Evolutionary conservation across 2,329 filamentous ascomycete species (phyloP).

Genomic region (Zasmidium cellare): DNA sequence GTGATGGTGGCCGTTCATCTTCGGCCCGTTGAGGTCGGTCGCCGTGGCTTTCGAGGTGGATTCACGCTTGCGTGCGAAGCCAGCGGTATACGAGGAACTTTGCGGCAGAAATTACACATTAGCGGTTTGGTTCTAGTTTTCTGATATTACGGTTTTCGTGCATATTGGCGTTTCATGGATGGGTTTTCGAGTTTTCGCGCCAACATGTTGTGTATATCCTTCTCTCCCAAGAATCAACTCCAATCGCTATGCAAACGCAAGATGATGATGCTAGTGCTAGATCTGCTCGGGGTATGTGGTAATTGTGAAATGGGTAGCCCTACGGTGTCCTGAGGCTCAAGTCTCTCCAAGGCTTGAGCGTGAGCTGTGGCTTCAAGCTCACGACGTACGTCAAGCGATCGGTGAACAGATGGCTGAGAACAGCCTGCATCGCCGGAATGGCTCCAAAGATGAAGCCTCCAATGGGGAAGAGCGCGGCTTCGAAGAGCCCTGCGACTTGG

Average conservation of each 20-base stretch:
- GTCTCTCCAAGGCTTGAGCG: conserved; percentile 17
- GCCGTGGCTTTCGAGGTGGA: neutral
- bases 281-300: neutral
- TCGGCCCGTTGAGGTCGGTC: neutral
- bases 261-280: neutral
- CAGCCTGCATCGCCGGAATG: conserved; percentile 66
- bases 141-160: too few relatives aligned
- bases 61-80: neutral
- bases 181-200: too few relatives aligned
- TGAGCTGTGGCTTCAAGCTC: conserved; percentile 62
- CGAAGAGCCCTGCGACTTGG: conserved; percentile 52
- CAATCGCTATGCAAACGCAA: neutral
- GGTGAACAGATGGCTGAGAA: conserved; percentile 70
- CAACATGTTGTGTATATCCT: neutral
- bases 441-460: conserved; percentile 69
- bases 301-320: conserved; percentile 6
- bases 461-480: conserved; percentile 66
- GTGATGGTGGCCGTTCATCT: neutral
- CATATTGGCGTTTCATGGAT: too few relatives aligned
- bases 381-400: conserved; percentile 69
- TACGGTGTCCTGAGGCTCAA: conserved; percentile 22
- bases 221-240: neutral
- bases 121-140: neutral
- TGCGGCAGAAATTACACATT: conserved; percentile 6
- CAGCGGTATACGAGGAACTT: conserved; percentile 7